A percentile compares a stretch with the other conserved stretches of the same genome.
Conservation (phyloP, 1,139 yeast species). For the Debaryomyces psychrophilus region DNA sequence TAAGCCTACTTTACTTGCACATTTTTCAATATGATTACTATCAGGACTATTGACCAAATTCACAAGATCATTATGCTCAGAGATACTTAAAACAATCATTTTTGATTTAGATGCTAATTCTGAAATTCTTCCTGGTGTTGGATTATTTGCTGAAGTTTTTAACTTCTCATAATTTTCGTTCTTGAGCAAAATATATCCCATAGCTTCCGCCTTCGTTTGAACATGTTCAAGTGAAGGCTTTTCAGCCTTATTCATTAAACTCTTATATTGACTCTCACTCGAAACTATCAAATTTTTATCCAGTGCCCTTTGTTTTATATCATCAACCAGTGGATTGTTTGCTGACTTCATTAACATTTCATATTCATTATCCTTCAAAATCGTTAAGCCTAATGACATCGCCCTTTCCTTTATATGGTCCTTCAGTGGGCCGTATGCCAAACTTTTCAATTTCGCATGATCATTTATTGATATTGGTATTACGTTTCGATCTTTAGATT, state of each 20-base stretch:
- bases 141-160: conserved; percentile 21
- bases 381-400: conserved; percentile 16
- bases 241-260: conserved; percentile 20
- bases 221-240: conserved; percentile 29
- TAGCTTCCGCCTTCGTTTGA: conserved; percentile 20
- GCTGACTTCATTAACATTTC: conserved; percentile 21
- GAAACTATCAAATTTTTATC: conserved; percentile 21
- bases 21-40: conserved; percentile 27
- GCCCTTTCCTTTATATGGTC: conserved; percentile 20
- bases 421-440: conserved; percentile 16
- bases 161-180: conserved; percentile 20
- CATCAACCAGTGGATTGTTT: conserved; percentile 25
- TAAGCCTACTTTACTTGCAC: conserved; percentile 33
- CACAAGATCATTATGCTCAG: conserved; percentile 21
- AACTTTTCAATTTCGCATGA: background rate
- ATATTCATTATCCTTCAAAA: conserved; percentile 22
- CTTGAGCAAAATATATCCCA: conserved; percentile 16
- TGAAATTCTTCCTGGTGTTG: conserved; percentile 25
- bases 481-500: conserved; percentile 1
- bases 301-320: conserved; percentile 26
- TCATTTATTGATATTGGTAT: background rate
- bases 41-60: conserved; percentile 25
- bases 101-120: conserved; percentile 15
- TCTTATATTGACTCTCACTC: conserved; percentile 18
- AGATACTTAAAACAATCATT: conserved; percentile 14